These are phyloP conservation scores for Phytopythium kandeliae DNA, from an alignment of 352 stramenopile species.

Conservation along the genomic window DNA sequence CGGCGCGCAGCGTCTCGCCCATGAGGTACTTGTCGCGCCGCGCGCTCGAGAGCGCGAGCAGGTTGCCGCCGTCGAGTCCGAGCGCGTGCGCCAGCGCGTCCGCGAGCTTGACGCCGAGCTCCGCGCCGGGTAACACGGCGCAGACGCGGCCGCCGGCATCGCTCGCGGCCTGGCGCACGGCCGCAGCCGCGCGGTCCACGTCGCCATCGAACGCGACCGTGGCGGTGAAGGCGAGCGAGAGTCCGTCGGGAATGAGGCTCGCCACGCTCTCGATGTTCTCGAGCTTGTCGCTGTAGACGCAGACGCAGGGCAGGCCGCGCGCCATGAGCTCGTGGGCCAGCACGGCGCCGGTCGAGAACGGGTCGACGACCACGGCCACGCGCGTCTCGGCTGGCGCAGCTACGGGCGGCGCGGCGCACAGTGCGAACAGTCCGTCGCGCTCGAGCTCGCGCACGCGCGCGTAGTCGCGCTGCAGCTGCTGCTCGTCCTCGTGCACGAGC, in stretches of 20 bases:
- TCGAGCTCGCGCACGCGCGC: too few relatives aligned
- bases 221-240: conserved; percentile 72
- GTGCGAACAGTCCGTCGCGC: too few relatives aligned
- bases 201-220: conserved; percentile 66
- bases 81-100: conserved; percentile 87
- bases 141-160: conserved; percentile 27
- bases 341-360: conserved; percentile 93
- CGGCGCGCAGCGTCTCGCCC: conserved; percentile 76
- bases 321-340: conserved; percentile 85
- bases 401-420: too few relatives aligned
- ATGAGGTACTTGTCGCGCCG: conserved; percentile 84
- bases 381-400: conserved; percentile 7
- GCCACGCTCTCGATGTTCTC: conserved; percentile 82
- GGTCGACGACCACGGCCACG: conserved; percentile 93
- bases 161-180: conserved; percentile 36
- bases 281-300: conserved; percentile 78
- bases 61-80: conserved; percentile 71
- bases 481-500: too few relatives aligned
- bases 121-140: conserved; percentile 88
- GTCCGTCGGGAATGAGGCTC: conserved; percentile 67
- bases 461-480: too few relatives aligned
- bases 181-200: conserved; percentile 37
- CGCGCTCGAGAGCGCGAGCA: conserved; percentile 60
- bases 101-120: conserved; percentile 91
- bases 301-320: conserved; percentile 88